These are phyloP conservation scores for Guadua angustifolia DNA, from an alignment of 176 grass and related monocot species.

Conservation along the genomic window DNA sequence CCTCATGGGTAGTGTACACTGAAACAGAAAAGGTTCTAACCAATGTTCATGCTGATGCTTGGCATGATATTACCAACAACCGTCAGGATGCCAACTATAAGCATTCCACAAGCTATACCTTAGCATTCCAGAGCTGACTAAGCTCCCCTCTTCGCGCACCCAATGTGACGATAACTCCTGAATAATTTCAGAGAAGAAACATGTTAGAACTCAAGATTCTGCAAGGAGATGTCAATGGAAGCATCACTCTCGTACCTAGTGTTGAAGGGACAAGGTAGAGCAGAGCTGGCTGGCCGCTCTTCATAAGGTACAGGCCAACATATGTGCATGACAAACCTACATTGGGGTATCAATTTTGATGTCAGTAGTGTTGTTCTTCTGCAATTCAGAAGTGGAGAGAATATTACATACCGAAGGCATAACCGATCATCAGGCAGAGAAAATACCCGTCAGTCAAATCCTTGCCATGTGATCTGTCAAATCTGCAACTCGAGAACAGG, in stretches of 20 bases:
- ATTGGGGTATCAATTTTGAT: conserved; percentile 24
- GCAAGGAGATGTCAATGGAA: background rate
- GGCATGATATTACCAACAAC: background rate
- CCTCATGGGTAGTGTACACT: background rate
- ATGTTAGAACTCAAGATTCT: background rate
- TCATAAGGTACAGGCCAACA: conserved; percentile 76
- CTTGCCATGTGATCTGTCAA: conserved; percentile 65
- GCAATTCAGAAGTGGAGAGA: conserved; percentile 23
- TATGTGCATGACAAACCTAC: conserved; percentile 89
- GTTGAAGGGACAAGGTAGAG: conserved; percentile 98
- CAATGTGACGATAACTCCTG: conserved; percentile 61
- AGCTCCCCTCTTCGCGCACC: conserved; percentile 75
- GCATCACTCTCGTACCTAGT: conserved; percentile 57
- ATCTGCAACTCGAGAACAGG: conserved; percentile 52
- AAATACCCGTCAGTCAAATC: conserved; percentile 69
- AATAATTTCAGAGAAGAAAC: background rate
- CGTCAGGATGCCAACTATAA: background rate
- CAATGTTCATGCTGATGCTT: background rate
- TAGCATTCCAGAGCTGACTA: conserved; percentile 73
- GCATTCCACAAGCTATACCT: conserved; percentile 20
- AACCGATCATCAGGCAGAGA: conserved; percentile 67
- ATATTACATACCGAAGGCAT: conserved; percentile 66
- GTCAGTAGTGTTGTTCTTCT: conserved; percentile 3
- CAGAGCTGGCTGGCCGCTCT: conserved; percentile 87
- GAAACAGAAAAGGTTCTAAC: background rate